Base-by-base conservation (phyloP, 2,329 filamentous ascomycete genomes). In the Monilinia fructigena region DNA sequence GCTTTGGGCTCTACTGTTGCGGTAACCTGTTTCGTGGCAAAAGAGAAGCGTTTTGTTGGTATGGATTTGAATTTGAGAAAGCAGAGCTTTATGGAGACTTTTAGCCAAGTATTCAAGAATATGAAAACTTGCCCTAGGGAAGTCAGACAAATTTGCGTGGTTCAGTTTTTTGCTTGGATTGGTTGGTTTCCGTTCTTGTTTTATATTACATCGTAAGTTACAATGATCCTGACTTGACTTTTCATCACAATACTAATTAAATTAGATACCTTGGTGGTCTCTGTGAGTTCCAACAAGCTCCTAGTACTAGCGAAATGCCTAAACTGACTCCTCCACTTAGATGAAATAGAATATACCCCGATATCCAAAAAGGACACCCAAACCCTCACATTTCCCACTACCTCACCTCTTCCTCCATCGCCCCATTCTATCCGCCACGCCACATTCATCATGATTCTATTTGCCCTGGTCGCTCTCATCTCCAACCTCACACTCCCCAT, bases 111-210 rank as follows among this genome's bases (percentile, higher is more conserved):
- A 6, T 55, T 53, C 45, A 48, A 45, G 23, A 65, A 38, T 48
- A 55, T 50, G 26, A 66, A 66, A n/a, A 60, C 38, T 26, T 53
- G 63, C 23, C 67, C 66, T 23, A 64, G 14, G 48, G 55, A 52
- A 16, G 66, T 69, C 26, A 55, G 48, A 53, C 66, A 64, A 42
- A 68, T 76, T 3, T 75, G 71, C 54, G 50, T 67, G 18, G 69
- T 74, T 38, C 74, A 76, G 47, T 75, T 76, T 42, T 73, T 72
- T 63, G 69, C 75, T 20, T 77, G 75, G 74, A 68, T 77, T 38
- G 75, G 73, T 3, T 78, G 76, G 76, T 78, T 77, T 67, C 73
- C 73, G 6, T 77, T 78, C 64, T 68, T 78, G 16, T 78, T 75
- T 55, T 77, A 78, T 65, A 73, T 70, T 54, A 74, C 75, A 12